These are phyloP conservation scores for Davidsoniella virescens DNA, from an alignment of 2,329 filamentous ascomycete genomes.

Conservation along the genomic window DNA sequence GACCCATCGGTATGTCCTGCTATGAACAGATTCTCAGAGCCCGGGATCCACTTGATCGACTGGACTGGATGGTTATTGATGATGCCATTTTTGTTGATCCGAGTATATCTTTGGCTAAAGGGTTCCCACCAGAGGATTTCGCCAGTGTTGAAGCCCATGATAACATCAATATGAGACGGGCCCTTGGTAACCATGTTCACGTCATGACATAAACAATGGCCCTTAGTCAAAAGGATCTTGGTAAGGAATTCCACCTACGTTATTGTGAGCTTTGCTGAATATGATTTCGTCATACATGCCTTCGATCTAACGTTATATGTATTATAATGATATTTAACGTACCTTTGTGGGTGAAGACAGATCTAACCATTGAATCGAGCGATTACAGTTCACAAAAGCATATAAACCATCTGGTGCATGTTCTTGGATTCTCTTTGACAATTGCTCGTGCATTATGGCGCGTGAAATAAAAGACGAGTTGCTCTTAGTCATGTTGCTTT, in stretches of 20 bases:
- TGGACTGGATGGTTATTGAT: slow-evolving; percentile 78
- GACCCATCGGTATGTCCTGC: slow-evolving; percentile 85
- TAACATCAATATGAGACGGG: slow-evolving; percentile 65
- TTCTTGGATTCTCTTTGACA: slow-evolving; percentile 66
- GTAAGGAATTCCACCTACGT: slow-evolving; percentile 69
- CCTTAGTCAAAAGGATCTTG: slow-evolving; percentile 94
- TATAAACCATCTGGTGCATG: slow-evolving; percentile 65
- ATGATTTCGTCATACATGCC: no score
- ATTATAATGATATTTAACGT: background rate
- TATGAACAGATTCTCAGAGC: slow-evolving; percentile 83
- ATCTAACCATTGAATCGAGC: slow-evolving; percentile 92
- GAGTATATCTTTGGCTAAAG: slow-evolving; percentile 85
- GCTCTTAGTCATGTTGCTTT: slow-evolving; percentile 96
- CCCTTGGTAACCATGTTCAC: slow-evolving; percentile 73
- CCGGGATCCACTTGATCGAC: slow-evolving; percentile 83
- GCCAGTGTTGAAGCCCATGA: slow-evolving; percentile 90
- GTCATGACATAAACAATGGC: slow-evolving; percentile 88
- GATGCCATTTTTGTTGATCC: slow-evolving; percentile 89
- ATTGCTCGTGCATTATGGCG: slow-evolving; percentile 73
- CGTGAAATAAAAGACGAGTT: slow-evolving; percentile 98
- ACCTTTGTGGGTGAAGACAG: slow-evolving; percentile 59
- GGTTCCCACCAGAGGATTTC: slow-evolving; percentile 99
- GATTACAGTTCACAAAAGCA: slow-evolving; percentile 88
- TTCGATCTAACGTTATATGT: no score
- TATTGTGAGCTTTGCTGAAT: background rate